phyloP scores from a whole-genome alignment of 2,329 filamentous ascomycete genomes.

The Coniochaeta sp. region DNA sequence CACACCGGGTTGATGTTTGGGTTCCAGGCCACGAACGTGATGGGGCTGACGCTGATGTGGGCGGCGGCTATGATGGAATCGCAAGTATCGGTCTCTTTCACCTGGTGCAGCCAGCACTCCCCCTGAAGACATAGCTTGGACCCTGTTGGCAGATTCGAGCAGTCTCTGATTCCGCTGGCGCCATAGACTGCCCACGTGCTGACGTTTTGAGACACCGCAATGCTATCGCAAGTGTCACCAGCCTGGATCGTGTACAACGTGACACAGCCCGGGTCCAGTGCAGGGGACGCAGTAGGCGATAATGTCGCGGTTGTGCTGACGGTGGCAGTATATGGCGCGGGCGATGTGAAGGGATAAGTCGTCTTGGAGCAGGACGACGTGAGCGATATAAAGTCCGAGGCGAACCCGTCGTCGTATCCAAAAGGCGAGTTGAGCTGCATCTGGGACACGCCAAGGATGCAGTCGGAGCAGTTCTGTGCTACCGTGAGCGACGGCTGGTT shows the following conservation, averaged over 20 bases:
- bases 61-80: too few relatives aligned
- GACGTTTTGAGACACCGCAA: not conserved
- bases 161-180: not conserved
- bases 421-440: constrained; percentile 5
- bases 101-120: too few relatives aligned
- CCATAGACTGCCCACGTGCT: not conserved
- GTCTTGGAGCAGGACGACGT: not conserved
- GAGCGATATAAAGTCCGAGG: not conserved
- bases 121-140: too few relatives aligned
- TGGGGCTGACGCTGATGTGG: not conserved
- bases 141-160: not conserved
- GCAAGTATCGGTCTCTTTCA: too few relatives aligned
- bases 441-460: not conserved
- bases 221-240: constrained; percentile 4
- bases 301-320: not conserved
- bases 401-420: constrained; percentile 1
- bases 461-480: constrained; percentile 4
- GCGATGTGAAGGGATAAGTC: not conserved
- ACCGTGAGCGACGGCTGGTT: not conserved
- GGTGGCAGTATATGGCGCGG: not conserved
- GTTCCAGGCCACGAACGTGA: constrained; percentile 3
- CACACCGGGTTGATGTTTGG: constrained; percentile 5
- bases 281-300: not conserved
- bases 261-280: not conserved
- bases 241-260: not conserved